Percentiles rank a stretch among this genome's conserved stretches.
Evolutionary conservation across 352 stramenopile species (phyloP).

Genomic region (Blastocystis sp.): DNA sequence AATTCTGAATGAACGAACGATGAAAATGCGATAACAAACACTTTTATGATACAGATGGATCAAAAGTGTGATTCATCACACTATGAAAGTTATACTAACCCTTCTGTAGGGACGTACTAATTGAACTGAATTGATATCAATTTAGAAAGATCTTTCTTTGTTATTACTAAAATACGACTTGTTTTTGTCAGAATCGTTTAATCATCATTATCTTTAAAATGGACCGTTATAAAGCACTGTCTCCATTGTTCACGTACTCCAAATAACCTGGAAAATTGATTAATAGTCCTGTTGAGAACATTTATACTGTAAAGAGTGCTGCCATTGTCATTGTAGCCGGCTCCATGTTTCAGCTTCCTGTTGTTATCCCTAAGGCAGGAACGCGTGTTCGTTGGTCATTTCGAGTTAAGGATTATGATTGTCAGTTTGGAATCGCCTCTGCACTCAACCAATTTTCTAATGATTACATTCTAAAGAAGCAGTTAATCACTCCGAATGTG

Average conservation of each 20-base stretch:
- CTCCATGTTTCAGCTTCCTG: neutral
- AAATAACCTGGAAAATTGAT: neutral
- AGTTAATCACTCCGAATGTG: neutral
- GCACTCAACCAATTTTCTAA: neutral
- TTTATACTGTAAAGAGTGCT: neutral
- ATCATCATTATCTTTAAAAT: neutral
- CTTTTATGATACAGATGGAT: neutral
- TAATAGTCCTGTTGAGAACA: neutral
- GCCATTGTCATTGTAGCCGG: neutral
- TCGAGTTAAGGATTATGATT: neutral
- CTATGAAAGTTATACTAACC: neutral
- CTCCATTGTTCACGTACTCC: neutral
- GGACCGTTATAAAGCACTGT: neutral
- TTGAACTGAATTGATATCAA: neutral
- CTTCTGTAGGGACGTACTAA: neutral
- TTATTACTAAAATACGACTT: neutral
- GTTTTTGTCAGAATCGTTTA: neutral
- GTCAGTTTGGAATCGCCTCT: conserved; percentile 21
- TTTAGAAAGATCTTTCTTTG: no score
- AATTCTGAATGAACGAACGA: neutral
- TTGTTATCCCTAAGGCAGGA: conserved; percentile 15
- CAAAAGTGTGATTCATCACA: neutral
- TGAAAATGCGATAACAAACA: neutral
- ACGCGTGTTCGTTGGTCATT: conserved; percentile 36
- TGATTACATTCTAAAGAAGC: neutral